phyloP scores from a whole-genome alignment of 495 filamentous ascomycete genomes.

The Penicillium atrosanguineum region DNA sequence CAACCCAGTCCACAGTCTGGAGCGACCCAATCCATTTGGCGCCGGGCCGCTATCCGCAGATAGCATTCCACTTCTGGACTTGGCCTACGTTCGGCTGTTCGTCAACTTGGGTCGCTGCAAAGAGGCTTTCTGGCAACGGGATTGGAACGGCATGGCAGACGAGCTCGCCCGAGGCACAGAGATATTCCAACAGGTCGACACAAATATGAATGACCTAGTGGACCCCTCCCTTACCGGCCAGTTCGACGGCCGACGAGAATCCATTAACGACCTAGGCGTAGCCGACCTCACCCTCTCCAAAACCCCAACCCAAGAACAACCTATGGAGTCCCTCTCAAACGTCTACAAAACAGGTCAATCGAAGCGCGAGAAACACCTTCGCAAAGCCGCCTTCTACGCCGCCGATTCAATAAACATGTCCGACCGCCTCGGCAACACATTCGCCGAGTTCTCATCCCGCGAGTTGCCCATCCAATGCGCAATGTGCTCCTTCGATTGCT shows the following conservation, averaged over 20 bases:
- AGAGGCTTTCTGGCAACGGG: conserved; percentile 90
- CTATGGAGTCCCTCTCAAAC: conserved; percentile 31
- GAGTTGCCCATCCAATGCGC: conserved; percentile 92
- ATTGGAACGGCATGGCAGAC: conserved; percentile 90
- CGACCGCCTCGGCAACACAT: conserved; percentile 82
- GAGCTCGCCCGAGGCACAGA: conserved; percentile 80
- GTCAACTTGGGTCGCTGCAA: conserved; percentile 90
- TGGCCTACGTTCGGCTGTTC: conserved; percentile 90
- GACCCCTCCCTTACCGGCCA: conserved; percentile 32
- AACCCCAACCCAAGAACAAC: conserved; percentile 38
- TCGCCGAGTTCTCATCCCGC: conserved; percentile 78
- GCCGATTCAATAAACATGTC: conserved; percentile 91
- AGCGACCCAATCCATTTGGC: conserved; percentile 88
- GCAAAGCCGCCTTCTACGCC: conserved; percentile 92
- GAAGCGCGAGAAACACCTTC: conserved; percentile 80
- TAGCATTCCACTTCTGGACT: conserved; percentile 88
- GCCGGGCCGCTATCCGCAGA: conserved; percentile 87
- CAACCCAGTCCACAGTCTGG: conserved; percentile 81
- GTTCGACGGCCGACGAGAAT: conserved; percentile 33
- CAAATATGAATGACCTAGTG: conserved; percentile 24
- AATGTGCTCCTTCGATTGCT: conserved; percentile 92
- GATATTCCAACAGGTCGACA: conserved; percentile 71
- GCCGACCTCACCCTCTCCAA: conserved; percentile 45
- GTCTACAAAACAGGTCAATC: conserved; percentile 44
- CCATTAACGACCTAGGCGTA: conserved; percentile 40